phyloP scores from a whole-genome alignment of 306 rosid genomes.

The Aeschynomene evenia region DNA sequence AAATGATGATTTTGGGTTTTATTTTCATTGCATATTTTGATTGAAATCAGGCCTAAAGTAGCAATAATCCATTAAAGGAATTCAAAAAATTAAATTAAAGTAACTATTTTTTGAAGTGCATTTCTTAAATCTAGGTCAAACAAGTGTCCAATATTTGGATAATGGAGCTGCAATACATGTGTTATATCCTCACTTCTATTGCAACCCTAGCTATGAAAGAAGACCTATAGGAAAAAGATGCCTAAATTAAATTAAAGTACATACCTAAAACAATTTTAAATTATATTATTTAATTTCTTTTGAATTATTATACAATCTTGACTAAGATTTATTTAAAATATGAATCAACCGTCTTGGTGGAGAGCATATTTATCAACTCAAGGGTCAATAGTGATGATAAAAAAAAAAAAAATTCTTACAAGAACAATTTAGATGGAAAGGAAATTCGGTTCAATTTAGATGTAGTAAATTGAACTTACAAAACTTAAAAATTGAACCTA shows the following conservation, averaged over 20 bases:
- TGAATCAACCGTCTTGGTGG: neutral
- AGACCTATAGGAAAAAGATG: neutral
- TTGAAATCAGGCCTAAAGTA: slow-evolving; percentile 5
- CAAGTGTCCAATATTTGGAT: slow-evolving; percentile 7
- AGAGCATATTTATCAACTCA: neutral
- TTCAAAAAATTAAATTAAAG: neutral
- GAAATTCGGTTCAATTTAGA: too few species aligned
- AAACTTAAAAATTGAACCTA: too few species aligned
- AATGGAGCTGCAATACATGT: neutral
- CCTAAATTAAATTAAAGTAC: neutral
- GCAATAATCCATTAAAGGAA: neutral
- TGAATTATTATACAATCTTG: neutral
- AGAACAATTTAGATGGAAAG: too few species aligned
- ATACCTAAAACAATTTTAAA: neutral
- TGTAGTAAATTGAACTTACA: too few species aligned
- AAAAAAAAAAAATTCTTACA: too few species aligned
- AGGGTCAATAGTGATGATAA: neutral
- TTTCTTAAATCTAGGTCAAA: neutral
- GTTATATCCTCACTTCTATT: neutral
- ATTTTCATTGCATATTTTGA: slow-evolving; percentile 2
- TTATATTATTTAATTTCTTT: too few species aligned
- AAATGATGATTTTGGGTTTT: neutral
- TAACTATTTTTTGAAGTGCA: neutral
- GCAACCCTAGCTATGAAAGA: neutral
- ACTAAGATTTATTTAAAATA: neutral